phyloP scores from a whole-genome alignment of 257 asterid species.

The Salvia rosmarinus region DNA sequence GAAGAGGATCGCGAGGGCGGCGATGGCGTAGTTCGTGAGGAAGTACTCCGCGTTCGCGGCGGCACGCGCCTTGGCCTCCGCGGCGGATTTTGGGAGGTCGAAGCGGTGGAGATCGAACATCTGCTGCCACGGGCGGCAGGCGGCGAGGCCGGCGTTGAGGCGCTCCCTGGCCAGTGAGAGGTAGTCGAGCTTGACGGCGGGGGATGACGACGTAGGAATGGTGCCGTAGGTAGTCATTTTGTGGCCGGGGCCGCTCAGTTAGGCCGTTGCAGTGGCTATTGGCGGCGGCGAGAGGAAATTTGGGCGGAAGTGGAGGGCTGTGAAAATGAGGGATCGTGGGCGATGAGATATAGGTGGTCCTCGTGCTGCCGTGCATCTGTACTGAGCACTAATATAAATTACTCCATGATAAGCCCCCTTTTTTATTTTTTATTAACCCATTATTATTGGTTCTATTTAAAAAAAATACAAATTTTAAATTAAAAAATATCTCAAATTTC shows the following conservation, averaged over 20 bases:
- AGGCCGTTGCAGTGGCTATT: not conserved
- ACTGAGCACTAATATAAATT: no score
- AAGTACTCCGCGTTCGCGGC: conserved; percentile 59
- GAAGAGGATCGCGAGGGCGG: conserved; percentile 61
- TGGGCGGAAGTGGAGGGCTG: conserved; percentile 17
- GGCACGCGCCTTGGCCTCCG: conserved; percentile 52
- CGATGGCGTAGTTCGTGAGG: conserved; percentile 73
- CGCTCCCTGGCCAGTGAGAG: conserved; percentile 79
- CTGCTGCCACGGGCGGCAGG: conserved; percentile 81
- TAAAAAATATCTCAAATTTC: no score
- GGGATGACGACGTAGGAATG: conserved; percentile 73
- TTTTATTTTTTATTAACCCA: no score
- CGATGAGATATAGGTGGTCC: conserved; percentile 25
- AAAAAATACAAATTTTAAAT: no score
- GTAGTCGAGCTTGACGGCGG: conserved; percentile 55
- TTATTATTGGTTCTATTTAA: no score
- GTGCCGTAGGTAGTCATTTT: conserved; percentile 83
- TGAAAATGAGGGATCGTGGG: conserved; percentile 33
- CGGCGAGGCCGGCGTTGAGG: conserved; percentile 67
- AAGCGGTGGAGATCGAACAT: conserved; percentile 57
- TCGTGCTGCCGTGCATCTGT: no score
- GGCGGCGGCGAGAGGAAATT: conserved; percentile 19
- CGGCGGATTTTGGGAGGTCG: conserved; percentile 46
- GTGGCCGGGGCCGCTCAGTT: conserved; percentile 29
- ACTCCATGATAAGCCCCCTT: no score